phyloP scores from a whole-genome alignment of 345 rosid species.

The Brassica juncea region DNA sequence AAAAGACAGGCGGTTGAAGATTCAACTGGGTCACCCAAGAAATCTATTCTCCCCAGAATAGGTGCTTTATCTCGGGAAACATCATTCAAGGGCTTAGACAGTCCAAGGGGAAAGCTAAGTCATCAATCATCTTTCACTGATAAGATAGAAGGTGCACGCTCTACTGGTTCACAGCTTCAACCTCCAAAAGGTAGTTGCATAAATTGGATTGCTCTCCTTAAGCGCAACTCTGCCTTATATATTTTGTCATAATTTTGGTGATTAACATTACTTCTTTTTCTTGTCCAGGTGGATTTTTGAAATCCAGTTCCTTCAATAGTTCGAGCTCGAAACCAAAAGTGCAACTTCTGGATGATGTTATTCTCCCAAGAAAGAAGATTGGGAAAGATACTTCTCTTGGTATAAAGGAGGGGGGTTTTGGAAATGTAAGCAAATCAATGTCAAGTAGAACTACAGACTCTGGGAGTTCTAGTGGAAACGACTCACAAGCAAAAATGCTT shows the following conservation, averaged over 20 bases:
- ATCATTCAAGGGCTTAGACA: slow-evolving; percentile 61
- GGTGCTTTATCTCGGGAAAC: slow-evolving; percentile 55
- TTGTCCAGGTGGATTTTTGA: slow-evolving; percentile 64
- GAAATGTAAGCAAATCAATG: slow-evolving; percentile 64
- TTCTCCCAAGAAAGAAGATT: slow-evolving; percentile 59
- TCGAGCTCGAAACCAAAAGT: slow-evolving; percentile 61
- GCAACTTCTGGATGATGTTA: slow-evolving; percentile 63
- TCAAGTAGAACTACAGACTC: slow-evolving; percentile 62
- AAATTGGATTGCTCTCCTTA: slow-evolving; percentile 10
- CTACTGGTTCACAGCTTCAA: slow-evolving; percentile 55
- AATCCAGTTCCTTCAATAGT: slow-evolving; percentile 74
- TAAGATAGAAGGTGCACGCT: slow-evolving; percentile 51
- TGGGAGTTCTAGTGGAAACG: slow-evolving; percentile 51
- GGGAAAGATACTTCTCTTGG: slow-evolving; percentile 52
- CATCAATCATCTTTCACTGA: slow-evolving; percentile 49
- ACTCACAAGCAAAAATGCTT: slow-evolving; percentile 57
- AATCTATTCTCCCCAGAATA: slow-evolving; percentile 50
- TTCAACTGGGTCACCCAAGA: slow-evolving; percentile 64
- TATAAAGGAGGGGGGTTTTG: slow-evolving; percentile 55
- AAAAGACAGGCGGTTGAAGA: slow-evolving; percentile 67
- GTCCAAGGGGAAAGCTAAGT: slow-evolving; percentile 57
- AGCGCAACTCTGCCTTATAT: not conserved
- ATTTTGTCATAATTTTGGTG: not conserved
- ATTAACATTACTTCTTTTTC: slow-evolving; percentile 10
- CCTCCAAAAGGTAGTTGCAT: slow-evolving; percentile 56